Conservation (phyloP, 768 basidiomycete genomes). For the Cubamyces lactineus region DNA sequence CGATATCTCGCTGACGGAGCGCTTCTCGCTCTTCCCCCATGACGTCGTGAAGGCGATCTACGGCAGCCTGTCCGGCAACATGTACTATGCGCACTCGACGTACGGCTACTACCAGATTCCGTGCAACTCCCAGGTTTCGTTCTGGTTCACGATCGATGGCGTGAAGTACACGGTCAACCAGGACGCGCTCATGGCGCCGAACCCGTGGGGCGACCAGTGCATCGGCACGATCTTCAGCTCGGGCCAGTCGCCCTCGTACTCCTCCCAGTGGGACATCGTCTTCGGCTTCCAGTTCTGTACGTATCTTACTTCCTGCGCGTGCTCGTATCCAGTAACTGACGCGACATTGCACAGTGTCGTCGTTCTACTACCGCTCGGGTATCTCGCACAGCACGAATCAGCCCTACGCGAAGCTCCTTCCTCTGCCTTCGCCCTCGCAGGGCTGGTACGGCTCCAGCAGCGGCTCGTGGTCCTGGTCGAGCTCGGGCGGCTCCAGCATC, state of each 20-base stretch:
- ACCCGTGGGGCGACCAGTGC: conserved; percentile 25
- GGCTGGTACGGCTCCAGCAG: background rate
- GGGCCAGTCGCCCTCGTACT: conserved; percentile 7
- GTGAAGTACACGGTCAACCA: conserved; percentile 11
- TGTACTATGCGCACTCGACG: conserved; percentile 8
- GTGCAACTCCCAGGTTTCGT: conserved; percentile 14
- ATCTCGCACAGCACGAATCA: conserved; percentile 9
- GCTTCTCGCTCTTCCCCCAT: conserved; percentile 15
- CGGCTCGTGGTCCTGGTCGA: conserved; percentile 4
- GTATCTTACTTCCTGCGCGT: background rate
- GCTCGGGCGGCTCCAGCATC: background rate
- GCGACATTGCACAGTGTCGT: background rate
- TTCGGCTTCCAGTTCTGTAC: conserved; percentile 21
- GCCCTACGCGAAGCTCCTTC: conserved; percentile 20
- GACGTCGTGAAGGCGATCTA: conserved; percentile 15
- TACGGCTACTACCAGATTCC: conserved; percentile 22
- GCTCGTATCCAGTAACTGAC: background rate
- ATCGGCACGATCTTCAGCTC: conserved; percentile 19
- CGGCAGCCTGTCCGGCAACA: conserved; percentile 12
- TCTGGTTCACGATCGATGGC: conserved; percentile 19
- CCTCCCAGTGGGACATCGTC: conserved; percentile 9
- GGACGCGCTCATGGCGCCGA: conserved; percentile 17
- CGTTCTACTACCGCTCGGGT: conserved; percentile 23
- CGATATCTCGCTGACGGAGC: conserved; percentile 1
- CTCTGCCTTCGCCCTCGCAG: background rate